Conservation (phyloP, 129 eudicot species). For the Tagetes erecta region DNA sequence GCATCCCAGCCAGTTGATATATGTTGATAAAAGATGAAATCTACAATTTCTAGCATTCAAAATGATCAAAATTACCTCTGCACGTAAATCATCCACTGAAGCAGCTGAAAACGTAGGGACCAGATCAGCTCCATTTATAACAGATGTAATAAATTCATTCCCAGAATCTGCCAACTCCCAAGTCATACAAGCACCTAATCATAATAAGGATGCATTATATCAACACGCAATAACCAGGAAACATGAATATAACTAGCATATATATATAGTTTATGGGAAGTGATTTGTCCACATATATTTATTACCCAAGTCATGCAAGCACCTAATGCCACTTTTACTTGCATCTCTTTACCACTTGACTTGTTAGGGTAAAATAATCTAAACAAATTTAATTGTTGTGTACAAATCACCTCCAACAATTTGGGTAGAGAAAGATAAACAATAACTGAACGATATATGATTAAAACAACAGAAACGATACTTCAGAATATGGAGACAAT, state of each 20-base stretch:
- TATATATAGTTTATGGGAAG: not conserved
- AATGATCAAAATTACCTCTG: constrained; percentile 50
- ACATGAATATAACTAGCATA: not conserved
- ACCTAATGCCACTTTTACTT: not conserved
- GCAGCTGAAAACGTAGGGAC: constrained; percentile 98
- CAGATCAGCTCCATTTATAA: constrained; percentile 92
- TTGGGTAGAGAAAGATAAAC: not conserved
- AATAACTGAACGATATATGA: not conserved
- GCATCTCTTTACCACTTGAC: not conserved
- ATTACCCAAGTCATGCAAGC: not conserved
- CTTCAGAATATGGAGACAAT: not conserved
- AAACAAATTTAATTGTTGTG: not conserved
- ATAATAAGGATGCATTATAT: not conserved
- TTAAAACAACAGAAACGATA: not conserved
- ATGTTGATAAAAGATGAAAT: not conserved
- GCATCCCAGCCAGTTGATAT: not conserved
- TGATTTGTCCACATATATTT: not conserved
- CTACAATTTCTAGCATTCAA: not conserved
- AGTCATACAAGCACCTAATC: constrained; percentile 94
- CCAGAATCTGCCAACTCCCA: constrained; percentile 98
- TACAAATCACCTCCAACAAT: not conserved
- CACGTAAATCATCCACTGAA: constrained; percentile 95
- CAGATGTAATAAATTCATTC: constrained; percentile 72
- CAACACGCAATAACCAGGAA: not conserved
- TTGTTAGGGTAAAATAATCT: not conserved